Base-by-base conservation (phyloP, 1,284 basidiomycete species). In the Cronartium quercuum region DNA sequence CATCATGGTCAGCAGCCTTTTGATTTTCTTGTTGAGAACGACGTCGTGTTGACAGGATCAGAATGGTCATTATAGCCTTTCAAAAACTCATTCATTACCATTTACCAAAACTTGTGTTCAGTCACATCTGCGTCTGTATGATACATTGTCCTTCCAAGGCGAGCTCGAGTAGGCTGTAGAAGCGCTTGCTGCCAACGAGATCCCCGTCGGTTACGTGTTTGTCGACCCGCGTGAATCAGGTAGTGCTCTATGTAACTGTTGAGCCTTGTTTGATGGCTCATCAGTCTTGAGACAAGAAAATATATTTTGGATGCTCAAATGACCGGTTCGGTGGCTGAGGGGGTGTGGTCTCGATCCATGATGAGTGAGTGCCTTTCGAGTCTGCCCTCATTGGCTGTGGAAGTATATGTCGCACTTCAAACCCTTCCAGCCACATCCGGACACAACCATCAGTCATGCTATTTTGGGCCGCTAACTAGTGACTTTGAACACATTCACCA, bases 191-290 rank as follows among this genome's bases (percentile, higher is more conserved):
- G 88, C 89, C 1, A 86, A 87, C 41, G 96, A 99, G 82, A 94
- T 98, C 0, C 96, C 96, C 0, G 94, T 99, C 0, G 96, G 96
- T 15, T 97, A 95, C 78, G 89, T 98, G 4, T 97, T 98, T 80
- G 92, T 98, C 3, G 86, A 6, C 77, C 75, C 78, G 91, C 3
- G 86, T 98, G 57, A 85, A 86, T 0, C 85, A 87, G 12, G 94
- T 92, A 29, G 92, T 88, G 1, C 87, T 98, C 21, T 99, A 98
- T 82, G 96, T 98, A 70, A 98, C 96, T 0, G 94, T 99, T 68
- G 96, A 99, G 83, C 96, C 96, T 0, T 99, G 96, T 82, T 92
- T 98, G 80, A 98, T 99, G 96, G 96, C 79, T 92, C 94, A 4
- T 92, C 91, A 37, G 96, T 95, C 5, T 85, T 98, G 62, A 87